Conservation (phyloP, 2,329 filamentous ascomycete species). For the Aspergillus oerlinghausenensis region DNA sequence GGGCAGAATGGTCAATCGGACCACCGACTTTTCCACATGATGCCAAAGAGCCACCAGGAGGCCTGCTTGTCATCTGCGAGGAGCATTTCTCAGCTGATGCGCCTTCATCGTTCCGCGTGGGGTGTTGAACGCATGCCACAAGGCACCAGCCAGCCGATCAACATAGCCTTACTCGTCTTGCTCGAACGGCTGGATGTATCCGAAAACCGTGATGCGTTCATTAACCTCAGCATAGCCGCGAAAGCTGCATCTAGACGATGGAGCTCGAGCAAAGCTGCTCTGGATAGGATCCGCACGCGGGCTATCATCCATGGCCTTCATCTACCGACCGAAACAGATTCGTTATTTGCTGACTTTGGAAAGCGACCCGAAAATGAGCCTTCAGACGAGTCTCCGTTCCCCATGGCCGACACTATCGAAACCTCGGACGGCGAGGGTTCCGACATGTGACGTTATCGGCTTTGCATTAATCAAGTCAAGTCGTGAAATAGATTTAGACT, state of each 20-base stretch:
- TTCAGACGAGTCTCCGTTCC: neutral
- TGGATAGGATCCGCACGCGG: constrained; percentile 16
- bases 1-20: constrained; percentile 2
- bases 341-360: constrained; percentile 21
- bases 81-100: constrained; percentile 22
- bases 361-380: neutral
- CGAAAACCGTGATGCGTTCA: constrained; percentile 21
- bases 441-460: neutral
- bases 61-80: constrained; percentile 22
- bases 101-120: constrained; percentile 25
- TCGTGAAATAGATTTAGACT: neutral
- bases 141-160: constrained; percentile 26
- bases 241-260: constrained; percentile 22
- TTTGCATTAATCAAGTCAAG: neutral
- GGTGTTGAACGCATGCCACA: constrained; percentile 29
- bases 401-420: neutral
- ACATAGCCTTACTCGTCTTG: constrained; percentile 25
- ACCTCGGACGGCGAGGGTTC: neutral
- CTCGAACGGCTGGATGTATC: constrained; percentile 20
- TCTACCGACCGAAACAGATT: constrained; percentile 19
- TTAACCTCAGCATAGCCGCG: constrained; percentile 19
- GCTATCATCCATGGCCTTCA: constrained; percentile 13
- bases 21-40: constrained; percentile 4
- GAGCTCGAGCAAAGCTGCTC: constrained; percentile 6
- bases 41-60: constrained; percentile 3